phyloP scores from a whole-genome alignment of 345 rosid species.

The Mallotus nudiflorus region DNA sequence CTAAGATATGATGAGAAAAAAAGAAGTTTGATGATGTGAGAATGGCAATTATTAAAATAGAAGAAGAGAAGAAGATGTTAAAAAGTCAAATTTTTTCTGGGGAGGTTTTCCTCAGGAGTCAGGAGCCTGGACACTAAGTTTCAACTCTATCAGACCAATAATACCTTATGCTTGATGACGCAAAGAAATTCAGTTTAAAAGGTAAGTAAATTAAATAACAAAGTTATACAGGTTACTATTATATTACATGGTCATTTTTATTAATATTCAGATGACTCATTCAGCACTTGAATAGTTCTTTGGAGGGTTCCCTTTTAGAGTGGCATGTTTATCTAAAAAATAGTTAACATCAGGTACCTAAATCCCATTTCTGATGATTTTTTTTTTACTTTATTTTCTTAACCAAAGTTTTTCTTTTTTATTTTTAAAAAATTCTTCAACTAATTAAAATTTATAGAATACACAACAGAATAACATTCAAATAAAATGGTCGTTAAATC shows the following conservation, averaged over 20 bases:
- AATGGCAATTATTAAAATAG: conserved; percentile 23
- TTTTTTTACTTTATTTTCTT: no score
- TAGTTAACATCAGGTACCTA: conserved; percentile 37
- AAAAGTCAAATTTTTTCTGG: conserved; percentile 36
- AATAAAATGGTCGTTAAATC: no score
- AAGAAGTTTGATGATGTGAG: conserved; percentile 31
- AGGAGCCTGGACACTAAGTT: conserved; percentile 14
- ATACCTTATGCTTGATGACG: conserved; percentile 27
- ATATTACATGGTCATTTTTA: conserved; percentile 14
- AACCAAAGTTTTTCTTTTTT: no score
- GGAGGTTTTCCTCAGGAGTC: conserved; percentile 13
- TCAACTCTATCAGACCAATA: conserved; percentile 27
- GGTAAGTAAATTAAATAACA: conserved; percentile 24
- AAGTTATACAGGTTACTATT: no score
- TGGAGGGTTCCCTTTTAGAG: conserved; percentile 19
- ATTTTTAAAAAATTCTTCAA: no score
- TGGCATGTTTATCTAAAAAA: conserved; percentile 14
- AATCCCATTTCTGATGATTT: conserved; percentile 19
- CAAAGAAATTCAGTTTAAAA: conserved; percentile 39
- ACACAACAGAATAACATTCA: no score
- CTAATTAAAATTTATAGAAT: no score
- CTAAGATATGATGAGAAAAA: conserved; percentile 26
- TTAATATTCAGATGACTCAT: conserved; percentile 35
- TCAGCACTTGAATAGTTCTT: conserved; percentile 29
- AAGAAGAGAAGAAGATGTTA: conserved; percentile 16